Evolutionary conservation across 2,329 filamentous ascomycete genomes (phyloP).

Genomic region (Colletotrichum tamarilloi): DNA sequence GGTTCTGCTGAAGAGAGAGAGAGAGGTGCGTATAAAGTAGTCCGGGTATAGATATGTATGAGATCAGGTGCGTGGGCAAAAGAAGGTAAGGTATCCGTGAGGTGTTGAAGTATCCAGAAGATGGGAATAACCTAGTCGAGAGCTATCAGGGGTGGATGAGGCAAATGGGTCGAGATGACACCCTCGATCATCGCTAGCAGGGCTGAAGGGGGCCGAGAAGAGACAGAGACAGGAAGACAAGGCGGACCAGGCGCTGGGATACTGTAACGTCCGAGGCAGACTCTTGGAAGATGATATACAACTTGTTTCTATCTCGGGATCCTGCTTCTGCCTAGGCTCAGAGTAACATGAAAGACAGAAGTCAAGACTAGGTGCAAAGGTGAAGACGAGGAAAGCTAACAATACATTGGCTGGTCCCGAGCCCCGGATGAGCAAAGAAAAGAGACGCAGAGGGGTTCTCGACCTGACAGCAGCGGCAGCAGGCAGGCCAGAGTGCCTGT

Average conservation of each 20-base stretch:
- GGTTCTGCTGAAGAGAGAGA: conserved; percentile 4
- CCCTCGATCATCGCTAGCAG: conserved; percentile 9
- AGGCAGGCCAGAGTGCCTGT: neutral
- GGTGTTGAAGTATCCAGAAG: neutral
- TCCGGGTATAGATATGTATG: neutral
- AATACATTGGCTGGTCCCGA: neutral
- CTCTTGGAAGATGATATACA: neutral
- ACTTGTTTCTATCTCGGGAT: neutral
- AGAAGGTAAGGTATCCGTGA: conserved; percentile 7
- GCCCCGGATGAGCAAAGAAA: neutral
- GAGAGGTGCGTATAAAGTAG: neutral
- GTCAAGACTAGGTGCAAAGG: neutral
- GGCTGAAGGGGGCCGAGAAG: neutral
- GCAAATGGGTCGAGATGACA: neutral
- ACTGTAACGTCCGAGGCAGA: conserved; percentile 3
- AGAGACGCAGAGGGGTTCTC: neutral
- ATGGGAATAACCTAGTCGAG: conserved; percentile 6
- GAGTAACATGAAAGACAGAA: conserved; percentile 1
- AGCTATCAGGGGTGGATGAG: conserved; percentile 10
- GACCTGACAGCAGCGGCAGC: neutral
- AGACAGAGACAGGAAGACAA: neutral
- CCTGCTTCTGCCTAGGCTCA: conserved; percentile 7
- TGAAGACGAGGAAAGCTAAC: neutral
- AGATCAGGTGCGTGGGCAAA: neutral
- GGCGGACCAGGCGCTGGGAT: neutral